These are phyloP conservation scores for Sordaria brevicollis DNA, from an alignment of 495 filamentous ascomycete species.

Conservation along the genomic window DNA sequence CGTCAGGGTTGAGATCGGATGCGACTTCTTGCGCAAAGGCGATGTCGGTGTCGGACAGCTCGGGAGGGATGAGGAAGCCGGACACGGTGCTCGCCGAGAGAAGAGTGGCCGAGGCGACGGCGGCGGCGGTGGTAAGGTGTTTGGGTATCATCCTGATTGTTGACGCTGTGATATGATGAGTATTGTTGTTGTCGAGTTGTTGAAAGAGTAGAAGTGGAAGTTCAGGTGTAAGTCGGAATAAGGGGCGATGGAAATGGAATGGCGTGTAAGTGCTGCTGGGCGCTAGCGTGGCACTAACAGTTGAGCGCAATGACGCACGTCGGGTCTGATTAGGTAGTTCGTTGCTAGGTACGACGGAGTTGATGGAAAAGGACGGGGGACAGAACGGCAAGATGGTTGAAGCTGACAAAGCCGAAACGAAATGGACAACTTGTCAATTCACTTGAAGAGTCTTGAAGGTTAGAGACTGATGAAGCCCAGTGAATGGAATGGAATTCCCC, in stretches of 20 bases:
- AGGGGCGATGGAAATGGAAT: too few relatives aligned
- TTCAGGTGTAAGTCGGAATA: too few relatives aligned
- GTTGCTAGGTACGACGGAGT: too few relatives aligned
- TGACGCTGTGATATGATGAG: neutral
- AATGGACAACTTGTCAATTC: neutral
- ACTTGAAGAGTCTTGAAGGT: neutral
- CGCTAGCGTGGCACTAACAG: too few relatives aligned
- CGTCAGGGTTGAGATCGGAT: neutral
- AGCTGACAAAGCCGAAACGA: neutral
- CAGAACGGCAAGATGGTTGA: too few relatives aligned
- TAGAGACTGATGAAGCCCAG: neutral
- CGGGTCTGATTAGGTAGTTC: too few relatives aligned
- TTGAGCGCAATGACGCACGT: too few relatives aligned
- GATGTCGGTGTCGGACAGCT: constrained; percentile 12
- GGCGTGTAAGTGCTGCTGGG: too few relatives aligned
- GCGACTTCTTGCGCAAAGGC: neutral
- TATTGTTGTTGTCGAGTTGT: neutral
- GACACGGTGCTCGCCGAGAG: constrained; percentile 1
- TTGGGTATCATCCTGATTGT: constrained; percentile 18
- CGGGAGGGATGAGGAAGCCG: constrained; percentile 20
- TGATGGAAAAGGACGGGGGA: too few relatives aligned
- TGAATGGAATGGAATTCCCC: neutral
- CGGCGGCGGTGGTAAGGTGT: constrained; percentile 14
- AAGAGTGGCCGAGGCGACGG: constrained; percentile 11
- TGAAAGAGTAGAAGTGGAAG: neutral